phyloP scores from a whole-genome alignment of 2,329 filamentous ascomycete genomes.

The Penicillium sp. region DNA sequence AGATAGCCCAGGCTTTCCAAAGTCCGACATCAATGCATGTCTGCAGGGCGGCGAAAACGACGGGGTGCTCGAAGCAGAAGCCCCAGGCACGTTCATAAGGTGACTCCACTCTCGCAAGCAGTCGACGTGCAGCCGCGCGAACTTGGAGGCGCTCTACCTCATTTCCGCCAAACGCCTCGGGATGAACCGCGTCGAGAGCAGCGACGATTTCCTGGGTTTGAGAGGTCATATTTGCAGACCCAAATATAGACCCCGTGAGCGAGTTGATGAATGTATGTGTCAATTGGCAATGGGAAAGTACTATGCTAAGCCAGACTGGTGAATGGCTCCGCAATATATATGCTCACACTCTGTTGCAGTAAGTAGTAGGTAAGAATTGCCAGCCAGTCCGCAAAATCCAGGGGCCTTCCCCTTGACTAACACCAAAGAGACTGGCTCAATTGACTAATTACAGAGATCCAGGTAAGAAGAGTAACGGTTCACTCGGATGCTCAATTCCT shows the following conservation, averaged over 20 bases:
- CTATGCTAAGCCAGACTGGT: slow-evolving; percentile 5
- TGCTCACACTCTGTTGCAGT: not conserved
- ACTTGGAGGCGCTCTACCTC: slow-evolving; percentile 31
- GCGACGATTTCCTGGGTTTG: slow-evolving; percentile 21
- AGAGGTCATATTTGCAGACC: slow-evolving; percentile 12
- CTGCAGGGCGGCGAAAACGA: slow-evolving; percentile 35
- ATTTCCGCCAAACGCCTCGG: slow-evolving; percentile 18
- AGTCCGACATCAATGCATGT: slow-evolving; percentile 36
- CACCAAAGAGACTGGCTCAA: not conserved
- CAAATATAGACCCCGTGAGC: not conserved
- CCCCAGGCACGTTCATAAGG: slow-evolving; percentile 39
- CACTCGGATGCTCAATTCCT: not conserved
- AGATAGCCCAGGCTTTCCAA: slow-evolving; percentile 35
- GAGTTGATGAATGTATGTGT: not conserved
- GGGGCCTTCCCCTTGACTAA: not conserved
- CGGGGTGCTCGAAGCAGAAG: slow-evolving; percentile 36
- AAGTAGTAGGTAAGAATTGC: not conserved
- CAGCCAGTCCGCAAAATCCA: not conserved
- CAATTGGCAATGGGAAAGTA: slow-evolving; percentile 1
- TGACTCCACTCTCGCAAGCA: slow-evolving; percentile 36
- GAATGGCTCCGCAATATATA: slow-evolving; percentile 1
- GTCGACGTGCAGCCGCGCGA: slow-evolving; percentile 32
- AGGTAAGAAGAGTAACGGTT: not conserved
- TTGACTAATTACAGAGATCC: not conserved
- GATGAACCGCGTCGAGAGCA: slow-evolving; percentile 23